Base-by-base conservation (phyloP, 139 green algal genomes). In the Choricystis sp. region DNA sequence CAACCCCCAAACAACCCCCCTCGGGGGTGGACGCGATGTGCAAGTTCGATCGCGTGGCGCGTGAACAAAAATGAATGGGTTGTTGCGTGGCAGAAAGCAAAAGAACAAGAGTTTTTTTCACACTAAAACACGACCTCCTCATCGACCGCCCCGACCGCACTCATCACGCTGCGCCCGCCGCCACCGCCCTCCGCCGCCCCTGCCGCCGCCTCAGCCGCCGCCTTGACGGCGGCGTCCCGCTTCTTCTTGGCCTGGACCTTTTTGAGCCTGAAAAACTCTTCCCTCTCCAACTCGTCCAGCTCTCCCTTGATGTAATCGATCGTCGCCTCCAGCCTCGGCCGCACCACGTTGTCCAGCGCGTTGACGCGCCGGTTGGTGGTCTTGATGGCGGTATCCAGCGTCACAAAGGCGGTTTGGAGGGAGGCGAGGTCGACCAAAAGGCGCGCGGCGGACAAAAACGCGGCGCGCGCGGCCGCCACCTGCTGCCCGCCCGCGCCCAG, bases 251-350 rank as follows among this genome's bases (percentile, higher is more conserved):
- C 72, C 69, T 94, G 88, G 64, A 95, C 82, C 73, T 95, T 95
- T 48, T 97, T 98, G 64, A 98, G 72, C 20, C 90, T 74, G 81
- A 99, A 99, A 67, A 99, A 99, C 76, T 99, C 94, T 79, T 99
- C 94, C 24, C 94, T 79, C 84, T 99, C 94, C 65, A 99, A 77
- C 82, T 99, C 94, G 66, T 99, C 94, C 49, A 99, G 83, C 80
- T 99, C 94, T 19, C 86, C 84, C 79, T 96, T 97, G 78, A 98
- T 98, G 83, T 99, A 99, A 0, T 74, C 70, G 60, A 99, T 96
- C 4, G 94, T 99, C 85, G 98, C 98, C 65, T 96, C 89, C 26
- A 99, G 78, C 61, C 75, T 81, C 25, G 94, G 94, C 72, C 87
- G 91, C 1, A 99, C 93, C 21, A 98, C 92, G 66, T 98, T 96